Conservation (phyloP, 257 asterid species). For the Orobanche coerulescens region DNA sequence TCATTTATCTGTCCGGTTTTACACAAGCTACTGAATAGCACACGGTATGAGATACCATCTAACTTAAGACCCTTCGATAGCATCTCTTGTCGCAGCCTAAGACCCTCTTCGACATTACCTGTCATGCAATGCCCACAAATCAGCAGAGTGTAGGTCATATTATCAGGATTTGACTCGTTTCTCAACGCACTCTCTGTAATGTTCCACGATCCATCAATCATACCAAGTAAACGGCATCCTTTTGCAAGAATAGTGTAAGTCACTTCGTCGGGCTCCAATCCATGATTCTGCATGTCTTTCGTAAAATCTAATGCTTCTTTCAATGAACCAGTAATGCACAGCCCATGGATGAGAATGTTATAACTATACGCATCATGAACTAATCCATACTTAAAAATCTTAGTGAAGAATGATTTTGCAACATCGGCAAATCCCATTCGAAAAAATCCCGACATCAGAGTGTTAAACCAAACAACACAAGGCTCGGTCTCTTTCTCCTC, state of each 20-base stretch:
- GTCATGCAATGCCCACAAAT: constrained; percentile 53
- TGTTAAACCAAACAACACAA: constrained; percentile 47
- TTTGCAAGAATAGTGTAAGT: constrained; percentile 62
- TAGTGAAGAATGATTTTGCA: constrained; percentile 62
- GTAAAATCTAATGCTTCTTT: constrained; percentile 61
- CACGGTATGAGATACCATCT: constrained; percentile 33
- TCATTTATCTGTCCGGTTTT: constrained; percentile 43
- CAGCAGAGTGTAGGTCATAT: constrained; percentile 41
- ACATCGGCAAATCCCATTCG: constrained; percentile 49
- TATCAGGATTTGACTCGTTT: constrained; percentile 36
- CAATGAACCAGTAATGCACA: constrained; percentile 51
- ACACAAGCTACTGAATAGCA: constrained; percentile 52
- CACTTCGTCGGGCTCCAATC: constrained; percentile 58
- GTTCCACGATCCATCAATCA: constrained; percentile 39
- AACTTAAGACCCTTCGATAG: constrained; percentile 40
- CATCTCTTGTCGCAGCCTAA: constrained; percentile 52
- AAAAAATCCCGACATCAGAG: constrained; percentile 62
- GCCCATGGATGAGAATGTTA: constrained; percentile 63
- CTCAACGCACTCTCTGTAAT: constrained; percentile 27
- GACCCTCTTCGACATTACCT: constrained; percentile 47
- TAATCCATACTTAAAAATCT: constrained; percentile 63
- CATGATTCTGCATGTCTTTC: constrained; percentile 60
- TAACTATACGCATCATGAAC: constrained; percentile 62
- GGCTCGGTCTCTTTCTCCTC: constrained; percentile 37
- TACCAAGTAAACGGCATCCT: constrained; percentile 63